Percentiles rank a stretch among this genome's conserved stretches.
These are phyloP conservation scores for Aegilops sharonensis DNA, from an alignment of 176 grass and related monocot species.

Conservation along the genomic window DNA sequence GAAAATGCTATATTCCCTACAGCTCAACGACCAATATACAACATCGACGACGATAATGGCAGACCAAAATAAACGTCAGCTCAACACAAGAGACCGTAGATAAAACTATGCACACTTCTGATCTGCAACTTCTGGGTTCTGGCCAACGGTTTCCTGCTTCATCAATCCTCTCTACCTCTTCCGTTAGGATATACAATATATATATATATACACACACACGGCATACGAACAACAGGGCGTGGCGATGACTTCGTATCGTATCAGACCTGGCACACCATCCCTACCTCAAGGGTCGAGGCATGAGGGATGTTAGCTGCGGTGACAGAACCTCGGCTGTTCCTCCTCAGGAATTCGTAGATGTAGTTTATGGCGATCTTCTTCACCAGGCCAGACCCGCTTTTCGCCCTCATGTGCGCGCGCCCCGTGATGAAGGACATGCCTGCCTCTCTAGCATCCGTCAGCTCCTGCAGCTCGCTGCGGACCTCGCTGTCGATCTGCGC, in stretches of 20 bases:
- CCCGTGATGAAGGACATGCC: constrained; percentile 89
- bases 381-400: constrained; percentile 59
- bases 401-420: constrained; percentile 62
- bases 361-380: constrained; percentile 65
- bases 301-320: constrained; percentile 62
- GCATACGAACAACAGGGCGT: background rate
- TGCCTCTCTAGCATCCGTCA: constrained; percentile 76
- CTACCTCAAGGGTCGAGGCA: constrained; percentile 80
- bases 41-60: background rate
- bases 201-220: background rate
- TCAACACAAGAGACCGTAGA: background rate
- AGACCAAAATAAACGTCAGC: background rate
- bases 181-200: constrained; percentile 21
- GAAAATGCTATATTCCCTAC: constrained; percentile 1
- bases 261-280: constrained; percentile 94
- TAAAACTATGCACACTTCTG: constrained; percentile 26
- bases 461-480: constrained; percentile 62
- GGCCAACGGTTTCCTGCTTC: background rate
- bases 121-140: constrained; percentile 4
- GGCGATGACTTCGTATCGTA: background rate
- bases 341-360: constrained; percentile 72
- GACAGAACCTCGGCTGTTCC: constrained; percentile 69
- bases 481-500: constrained; percentile 40
- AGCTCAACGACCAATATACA: background rate
- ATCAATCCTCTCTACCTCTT: constrained; percentile 25